Evolutionary conservation across 2,329 filamentous ascomycete genomes (phyloP).

Genomic region (Paraphaeosphaeria sporulosa): DNA sequence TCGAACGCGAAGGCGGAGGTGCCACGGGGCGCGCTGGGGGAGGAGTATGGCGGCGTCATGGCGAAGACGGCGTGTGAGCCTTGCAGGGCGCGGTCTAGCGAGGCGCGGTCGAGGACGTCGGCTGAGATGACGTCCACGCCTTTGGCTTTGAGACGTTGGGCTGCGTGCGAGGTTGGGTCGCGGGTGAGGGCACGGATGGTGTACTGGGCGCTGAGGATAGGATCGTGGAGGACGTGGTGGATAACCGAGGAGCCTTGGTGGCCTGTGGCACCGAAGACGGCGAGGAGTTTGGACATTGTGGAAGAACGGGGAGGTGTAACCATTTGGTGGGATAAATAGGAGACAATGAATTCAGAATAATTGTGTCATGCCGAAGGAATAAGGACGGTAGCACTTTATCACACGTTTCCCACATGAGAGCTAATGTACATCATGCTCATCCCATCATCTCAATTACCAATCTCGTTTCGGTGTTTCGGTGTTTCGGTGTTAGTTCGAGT

Average conservation of each 20-base stretch:
- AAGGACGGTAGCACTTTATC: no score
- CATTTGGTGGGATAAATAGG: no score
- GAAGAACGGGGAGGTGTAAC: no score
- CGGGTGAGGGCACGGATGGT: conserved; percentile 61
- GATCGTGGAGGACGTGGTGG: conserved; percentile 54
- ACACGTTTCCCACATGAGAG: no score
- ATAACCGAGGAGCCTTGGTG: conserved; percentile 61
- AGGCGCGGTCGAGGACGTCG: conserved; percentile 50
- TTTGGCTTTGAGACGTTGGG: conserved; percentile 38
- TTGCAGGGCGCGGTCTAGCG: conserved; percentile 52
- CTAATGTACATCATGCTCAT: no score
- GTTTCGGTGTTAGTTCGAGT: no score
- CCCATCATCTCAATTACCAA: no score
- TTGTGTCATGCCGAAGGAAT: no score
- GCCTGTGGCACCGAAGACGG: conserved; percentile 62
- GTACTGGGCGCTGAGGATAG: conserved; percentile 55
- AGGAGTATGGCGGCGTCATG: conserved; percentile 58
- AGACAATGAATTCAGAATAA: no score
- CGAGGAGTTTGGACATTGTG: conserved; percentile 40
- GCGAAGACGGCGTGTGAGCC: conserved; percentile 59
- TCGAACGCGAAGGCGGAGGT: conserved; percentile 45
- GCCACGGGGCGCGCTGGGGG: no score
- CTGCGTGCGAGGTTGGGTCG: conserved; percentile 48
- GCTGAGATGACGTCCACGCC: conserved; percentile 52
- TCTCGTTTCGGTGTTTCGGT: no score